Conservation (phyloP, 306 rosid species). For the Purshia tridentata region DNA sequence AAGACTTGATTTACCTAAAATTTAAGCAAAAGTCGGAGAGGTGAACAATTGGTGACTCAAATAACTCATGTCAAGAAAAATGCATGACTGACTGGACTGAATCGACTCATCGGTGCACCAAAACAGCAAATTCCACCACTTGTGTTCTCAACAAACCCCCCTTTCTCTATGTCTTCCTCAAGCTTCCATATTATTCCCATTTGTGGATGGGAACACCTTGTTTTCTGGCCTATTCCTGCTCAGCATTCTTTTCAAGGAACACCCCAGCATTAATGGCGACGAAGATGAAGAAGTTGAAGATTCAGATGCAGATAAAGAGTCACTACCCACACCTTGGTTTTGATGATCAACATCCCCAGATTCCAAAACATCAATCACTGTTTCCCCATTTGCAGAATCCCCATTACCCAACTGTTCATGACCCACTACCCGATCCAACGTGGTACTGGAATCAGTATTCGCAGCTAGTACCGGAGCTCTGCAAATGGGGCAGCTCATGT, state of each 20-base stretch:
- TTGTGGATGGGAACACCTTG: conserved; percentile 51
- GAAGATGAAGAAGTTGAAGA: conserved; percentile 25
- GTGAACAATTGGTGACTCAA: too few species aligned
- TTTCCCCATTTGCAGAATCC: too few species aligned
- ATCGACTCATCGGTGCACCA: too few species aligned
- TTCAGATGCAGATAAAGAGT: conserved; percentile 26
- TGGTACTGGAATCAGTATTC: neutral
- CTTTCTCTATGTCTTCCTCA: neutral
- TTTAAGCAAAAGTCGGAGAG: too few species aligned
- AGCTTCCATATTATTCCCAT: conserved; percentile 29
- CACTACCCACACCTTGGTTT: neutral
- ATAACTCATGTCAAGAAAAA: too few species aligned
- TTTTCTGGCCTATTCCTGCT: conserved; percentile 36
- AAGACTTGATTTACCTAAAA: too few species aligned
- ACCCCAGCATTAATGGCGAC: conserved; percentile 44
- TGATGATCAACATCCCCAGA: conserved; percentile 30
- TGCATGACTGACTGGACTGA: too few species aligned
- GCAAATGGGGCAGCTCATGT: conserved; percentile 80
- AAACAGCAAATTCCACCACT: too few species aligned
- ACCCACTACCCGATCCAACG: neutral
- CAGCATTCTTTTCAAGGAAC: conserved; percentile 71
- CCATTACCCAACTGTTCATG: conserved; percentile 1
- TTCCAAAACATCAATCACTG: conserved; percentile 34
- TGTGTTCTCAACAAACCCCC: neutral
- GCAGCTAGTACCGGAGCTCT: conserved; percentile 45